Evolutionary conservation across 2,329 filamentous ascomycete genomes (phyloP).

Genomic region (Cladobotryum protrusum): DNA sequence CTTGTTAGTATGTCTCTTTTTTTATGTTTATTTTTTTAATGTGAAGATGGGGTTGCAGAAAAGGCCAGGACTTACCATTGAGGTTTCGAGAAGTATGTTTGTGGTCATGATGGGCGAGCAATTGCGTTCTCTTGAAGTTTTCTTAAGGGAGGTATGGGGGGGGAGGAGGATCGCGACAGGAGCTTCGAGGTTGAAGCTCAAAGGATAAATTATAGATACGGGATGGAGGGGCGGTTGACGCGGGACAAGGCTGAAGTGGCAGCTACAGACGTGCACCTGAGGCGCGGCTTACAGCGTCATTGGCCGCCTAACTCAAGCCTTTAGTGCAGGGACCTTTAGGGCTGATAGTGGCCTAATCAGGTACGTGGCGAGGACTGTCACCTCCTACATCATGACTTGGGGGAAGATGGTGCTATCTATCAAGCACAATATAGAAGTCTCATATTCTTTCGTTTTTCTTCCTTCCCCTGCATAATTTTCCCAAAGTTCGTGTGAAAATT

Average conservation of each 20-base stretch:
- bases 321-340: background rate
- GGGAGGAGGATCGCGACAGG: too few relatives aligned
- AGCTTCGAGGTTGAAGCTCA: too few relatives aligned
- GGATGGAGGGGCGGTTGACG: background rate
- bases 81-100: slow-evolving; percentile 74
- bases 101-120: slow-evolving; percentile 55
- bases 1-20: background rate
- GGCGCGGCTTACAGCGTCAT: slow-evolving; percentile 3
- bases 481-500: too few relatives aligned
- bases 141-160: too few relatives aligned
- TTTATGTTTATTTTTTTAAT: background rate
- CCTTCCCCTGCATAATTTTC: too few relatives aligned
- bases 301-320: slow-evolving; percentile 4
- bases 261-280: background rate
- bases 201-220: too few relatives aligned
- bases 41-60: background rate
- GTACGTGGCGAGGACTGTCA: too few relatives aligned
- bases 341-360: background rate
- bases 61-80: slow-evolving; percentile 56
- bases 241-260: slow-evolving; percentile 11
- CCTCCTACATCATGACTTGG: too few relatives aligned
- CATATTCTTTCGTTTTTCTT: background rate
- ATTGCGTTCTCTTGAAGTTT: background rate
- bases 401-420: too few relatives aligned
- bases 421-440: background rate